A percentile compares a stretch with the other conserved stretches of the same genome.
Evolutionary conservation across 2,329 filamentous ascomycete genomes (phyloP).

Genomic region (Ophiosphaerella herpotricha): DNA sequence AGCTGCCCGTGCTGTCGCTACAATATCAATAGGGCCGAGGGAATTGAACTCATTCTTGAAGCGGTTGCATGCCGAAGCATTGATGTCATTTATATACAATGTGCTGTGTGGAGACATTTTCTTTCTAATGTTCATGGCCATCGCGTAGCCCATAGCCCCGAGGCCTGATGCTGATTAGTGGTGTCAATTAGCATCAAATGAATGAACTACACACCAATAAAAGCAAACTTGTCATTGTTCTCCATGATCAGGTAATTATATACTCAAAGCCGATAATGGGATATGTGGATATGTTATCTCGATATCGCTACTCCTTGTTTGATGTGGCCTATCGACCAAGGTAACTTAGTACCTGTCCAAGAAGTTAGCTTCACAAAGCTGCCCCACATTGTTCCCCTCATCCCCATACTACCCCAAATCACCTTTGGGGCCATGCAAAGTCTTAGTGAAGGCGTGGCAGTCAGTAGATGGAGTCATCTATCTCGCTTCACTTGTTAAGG

Average conservation of each 20-base stretch:
- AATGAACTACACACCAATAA: conserved; percentile 27
- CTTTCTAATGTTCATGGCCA: conserved; percentile 37
- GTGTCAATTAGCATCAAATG: neutral
- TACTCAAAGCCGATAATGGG: no score
- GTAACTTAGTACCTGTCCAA: no score
- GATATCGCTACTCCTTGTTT: no score
- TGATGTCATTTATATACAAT: conserved; percentile 39
- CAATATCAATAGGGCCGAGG: conserved; percentile 29
- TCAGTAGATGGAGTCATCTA: no score
- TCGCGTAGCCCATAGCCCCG: conserved; percentile 42
- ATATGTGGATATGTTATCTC: no score
- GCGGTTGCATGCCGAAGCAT: conserved; percentile 22
- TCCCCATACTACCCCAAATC: conserved; percentile 24
- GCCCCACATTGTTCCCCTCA: conserved; percentile 40
- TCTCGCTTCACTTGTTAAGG: no score
- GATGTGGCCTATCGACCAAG: no score
- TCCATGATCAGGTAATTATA: conserved; percentile 15
- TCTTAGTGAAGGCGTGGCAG: neutral
- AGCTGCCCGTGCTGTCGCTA: conserved; percentile 32
- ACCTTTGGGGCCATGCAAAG: neutral
- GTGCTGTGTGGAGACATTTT: conserved; percentile 26
- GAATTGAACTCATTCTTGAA: conserved; percentile 26
- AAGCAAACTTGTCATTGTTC: conserved; percentile 31
- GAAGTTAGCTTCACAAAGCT: conserved; percentile 1
- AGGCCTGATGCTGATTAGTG: conserved; percentile 23